Evolutionary conservation across 1,284 basidiomycete species (phyloP).

Genomic region (Pseudozyma flocculosa): DNA sequence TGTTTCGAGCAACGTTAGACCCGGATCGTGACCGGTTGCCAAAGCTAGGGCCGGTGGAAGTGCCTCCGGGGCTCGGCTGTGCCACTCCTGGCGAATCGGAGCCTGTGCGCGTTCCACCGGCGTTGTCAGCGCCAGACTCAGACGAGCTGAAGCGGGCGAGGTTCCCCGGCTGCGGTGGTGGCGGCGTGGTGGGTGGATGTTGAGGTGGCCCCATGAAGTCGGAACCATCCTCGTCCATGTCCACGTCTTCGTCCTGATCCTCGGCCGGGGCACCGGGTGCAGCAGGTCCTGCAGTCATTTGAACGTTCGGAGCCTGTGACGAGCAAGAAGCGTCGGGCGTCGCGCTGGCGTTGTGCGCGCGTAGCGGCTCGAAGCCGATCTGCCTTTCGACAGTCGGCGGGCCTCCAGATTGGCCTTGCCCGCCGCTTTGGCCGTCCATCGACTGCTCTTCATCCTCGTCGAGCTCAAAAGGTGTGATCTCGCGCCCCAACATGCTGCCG

Average conservation of each 20-base stretch:
- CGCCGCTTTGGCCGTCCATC: constrained; percentile 21
- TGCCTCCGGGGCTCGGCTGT: constrained; percentile 9
- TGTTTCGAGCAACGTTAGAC: constrained; percentile 12
- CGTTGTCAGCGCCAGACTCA: constrained; percentile 31
- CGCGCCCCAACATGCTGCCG: constrained; percentile 41
- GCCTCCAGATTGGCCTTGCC: constrained; percentile 7
- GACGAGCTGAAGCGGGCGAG: constrained; percentile 11
- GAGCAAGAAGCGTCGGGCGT: too few relatives aligned
- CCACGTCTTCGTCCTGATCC: neutral
- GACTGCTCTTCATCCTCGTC: constrained; percentile 23
- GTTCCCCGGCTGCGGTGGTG: neutral
- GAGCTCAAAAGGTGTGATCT: constrained; percentile 34
- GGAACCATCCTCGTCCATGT: neutral
- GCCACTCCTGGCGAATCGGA: constrained; percentile 6
- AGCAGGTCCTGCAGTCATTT: too few relatives aligned
- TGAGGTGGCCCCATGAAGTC: neutral
- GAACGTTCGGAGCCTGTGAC: too few relatives aligned
- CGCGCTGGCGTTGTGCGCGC: too few relatives aligned
- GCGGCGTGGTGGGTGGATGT: neutral
- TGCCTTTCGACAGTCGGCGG: constrained; percentile 21
- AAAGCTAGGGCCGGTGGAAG: constrained; percentile 8
- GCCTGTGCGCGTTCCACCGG: constrained; percentile 2
- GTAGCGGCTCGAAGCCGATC: constrained; percentile 10
- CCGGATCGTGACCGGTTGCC: constrained; percentile 19
- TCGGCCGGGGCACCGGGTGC: too few relatives aligned